Base-by-base conservation (phyloP, 148 eudicot genomes). In the Nepenthes mirabilis region DNA sequence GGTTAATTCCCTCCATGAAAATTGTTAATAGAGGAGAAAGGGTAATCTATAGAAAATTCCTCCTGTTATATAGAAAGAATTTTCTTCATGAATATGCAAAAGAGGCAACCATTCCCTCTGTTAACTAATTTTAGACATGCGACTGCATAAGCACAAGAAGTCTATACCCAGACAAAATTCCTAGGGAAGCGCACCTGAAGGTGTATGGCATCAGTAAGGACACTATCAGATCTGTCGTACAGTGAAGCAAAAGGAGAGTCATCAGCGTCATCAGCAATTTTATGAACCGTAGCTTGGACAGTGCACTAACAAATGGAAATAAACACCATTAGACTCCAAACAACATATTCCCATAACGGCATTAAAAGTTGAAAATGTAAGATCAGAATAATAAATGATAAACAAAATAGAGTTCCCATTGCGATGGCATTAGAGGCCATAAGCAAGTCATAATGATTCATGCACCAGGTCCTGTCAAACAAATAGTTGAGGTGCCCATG, bases 181-280 rank as follows among this genome's bases (percentile, higher is more conserved):
- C 55, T 52, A 52, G 32, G 55, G 36, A 43, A 61, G 43, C 66
- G 54, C 71, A 83, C 89, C 85, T 83, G 88, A 73, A 90, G 82
- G 57, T 63, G 74, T 67, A 86, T 33, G 57, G 87, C 91, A 81
- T 90, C 97, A 37, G 82, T 78, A 60, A 87, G 87, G 80, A 60
- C 63, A 60, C 58, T 58, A 65, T 66, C 72, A 37, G 70, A 72
- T 53, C 48, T 40, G 34, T 68, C 71, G 66, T 36, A 52, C 56
- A 37, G 59, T 43, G n/a, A n/a, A 71, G 66, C 65, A 68, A 34
- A 8, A 40, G 45, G 69, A 69, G 50, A 65, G 68, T 61, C 64
- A 49, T 43, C 63, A 37, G 57, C 50, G 57, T 68, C 64, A 61
- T 68, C 73, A 51, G 63, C 34, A 52, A 74, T 66, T 56, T 77